Conservation (phyloP, 208 protist species). For the Lotmaria passim region DNA sequence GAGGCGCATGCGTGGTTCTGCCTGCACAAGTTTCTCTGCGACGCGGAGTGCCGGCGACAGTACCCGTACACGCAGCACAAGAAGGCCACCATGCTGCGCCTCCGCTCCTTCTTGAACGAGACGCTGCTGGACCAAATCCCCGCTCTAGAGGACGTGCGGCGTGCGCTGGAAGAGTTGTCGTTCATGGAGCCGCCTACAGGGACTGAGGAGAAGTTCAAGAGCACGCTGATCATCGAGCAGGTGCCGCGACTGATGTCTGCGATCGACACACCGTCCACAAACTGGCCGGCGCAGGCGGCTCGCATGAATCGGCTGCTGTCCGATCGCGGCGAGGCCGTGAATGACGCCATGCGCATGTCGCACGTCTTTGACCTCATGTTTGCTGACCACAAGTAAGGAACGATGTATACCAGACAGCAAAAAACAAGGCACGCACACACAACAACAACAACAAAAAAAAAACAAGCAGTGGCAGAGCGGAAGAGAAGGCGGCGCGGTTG, state of each 20-base stretch:
- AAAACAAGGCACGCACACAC: not conserved
- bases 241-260: constrained; percentile 79
- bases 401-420: not conserved
- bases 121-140: constrained; percentile 92
- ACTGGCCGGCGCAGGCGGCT: constrained; percentile 43
- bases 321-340: constrained; percentile 50
- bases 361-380: constrained; percentile 86
- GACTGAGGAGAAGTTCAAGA: constrained; percentile 90
- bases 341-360: constrained; percentile 79
- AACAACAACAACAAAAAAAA: too few species aligned
- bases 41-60: constrained; percentile 74
- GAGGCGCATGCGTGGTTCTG: constrained; percentile 92
- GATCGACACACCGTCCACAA: constrained; percentile 42
- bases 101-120: constrained; percentile 83
- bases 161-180: constrained; percentile 89
- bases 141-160: constrained; percentile 79
- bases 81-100: constrained; percentile 79
- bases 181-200: constrained; percentile 88
- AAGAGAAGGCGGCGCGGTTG: too few species aligned
- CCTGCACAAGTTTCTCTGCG: constrained; percentile 89
- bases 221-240: constrained; percentile 87
- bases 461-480: too few species aligned
- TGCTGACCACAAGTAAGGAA: constrained; percentile 23
- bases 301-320: constrained; percentile 44
- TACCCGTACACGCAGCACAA: constrained; percentile 86